Evolutionary conservation across 306 rosid species (phyloP).

Genomic region (Glycine tomentella): DNA sequence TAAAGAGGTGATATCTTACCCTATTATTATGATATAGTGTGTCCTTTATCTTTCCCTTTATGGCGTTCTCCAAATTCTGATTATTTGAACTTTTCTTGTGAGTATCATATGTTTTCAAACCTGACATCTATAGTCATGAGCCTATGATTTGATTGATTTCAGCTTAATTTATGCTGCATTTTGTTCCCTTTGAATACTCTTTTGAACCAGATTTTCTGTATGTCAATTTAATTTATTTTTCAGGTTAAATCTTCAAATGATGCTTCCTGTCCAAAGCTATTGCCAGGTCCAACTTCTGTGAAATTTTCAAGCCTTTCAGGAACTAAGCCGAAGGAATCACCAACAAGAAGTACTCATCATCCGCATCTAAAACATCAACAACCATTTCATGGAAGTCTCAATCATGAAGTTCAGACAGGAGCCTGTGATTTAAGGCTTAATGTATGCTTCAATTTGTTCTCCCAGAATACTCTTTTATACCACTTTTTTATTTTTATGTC

Average conservation of each 20-base stretch:
- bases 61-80: background rate
- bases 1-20: conserved; percentile 9
- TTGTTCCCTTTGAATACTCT: background rate
- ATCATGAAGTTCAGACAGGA: background rate
- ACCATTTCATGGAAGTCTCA: conserved; percentile 17
- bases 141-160: too few relatives aligned
- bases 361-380: background rate
- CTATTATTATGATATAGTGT: background rate
- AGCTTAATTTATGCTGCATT: background rate
- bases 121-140: too few relatives aligned
- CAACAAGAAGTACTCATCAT: background rate
- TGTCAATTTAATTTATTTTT: background rate
- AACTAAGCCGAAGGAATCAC: conserved; percentile 33
- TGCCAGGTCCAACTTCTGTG: conserved; percentile 37
- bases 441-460: background rate
- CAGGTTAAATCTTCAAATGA: conserved; percentile 40
- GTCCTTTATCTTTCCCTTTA: background rate
- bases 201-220: background rate
- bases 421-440: background rate
- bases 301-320: conserved; percentile 25
- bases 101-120: background rate
- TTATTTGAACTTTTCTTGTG: background rate
- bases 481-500: background rate
- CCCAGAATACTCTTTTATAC: too few relatives aligned
- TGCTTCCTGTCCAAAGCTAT: conserved; percentile 1